A percentile compares a stretch with the other conserved stretches of the same genome.
These are phyloP conservation scores for Avena sativa DNA, from an alignment of 176 grass and related monocot species.

Conservation along the genomic window DNA sequence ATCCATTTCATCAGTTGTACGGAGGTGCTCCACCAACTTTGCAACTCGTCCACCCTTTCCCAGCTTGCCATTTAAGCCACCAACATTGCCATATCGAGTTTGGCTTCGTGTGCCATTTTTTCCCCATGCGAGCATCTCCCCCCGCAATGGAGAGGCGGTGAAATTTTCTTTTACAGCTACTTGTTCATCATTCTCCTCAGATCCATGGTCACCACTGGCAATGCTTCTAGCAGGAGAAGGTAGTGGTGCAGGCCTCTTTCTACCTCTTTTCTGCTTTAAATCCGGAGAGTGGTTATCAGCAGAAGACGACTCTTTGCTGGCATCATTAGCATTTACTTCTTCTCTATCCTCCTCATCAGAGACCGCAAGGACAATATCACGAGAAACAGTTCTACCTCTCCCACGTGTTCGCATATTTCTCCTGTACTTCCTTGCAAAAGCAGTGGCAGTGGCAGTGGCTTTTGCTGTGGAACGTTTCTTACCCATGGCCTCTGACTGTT, in stretches of 20 bases:
- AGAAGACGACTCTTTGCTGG: conserved; percentile 65
- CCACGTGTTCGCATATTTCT: conserved; percentile 59
- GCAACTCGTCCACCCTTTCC: conserved; percentile 59
- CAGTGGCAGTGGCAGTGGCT: conserved; percentile 42
- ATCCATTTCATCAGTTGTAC: conserved; percentile 60
- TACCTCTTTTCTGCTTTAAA: conserved; percentile 61
- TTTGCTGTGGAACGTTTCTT: conserved; percentile 65
- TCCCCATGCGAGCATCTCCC: conserved; percentile 83
- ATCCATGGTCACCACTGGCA: conserved; percentile 49
- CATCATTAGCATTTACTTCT: conserved; percentile 65
- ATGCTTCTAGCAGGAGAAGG: conserved; percentile 63
- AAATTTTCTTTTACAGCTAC: conserved; percentile 59
- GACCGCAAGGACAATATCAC: conserved; percentile 41
- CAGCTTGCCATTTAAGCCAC: conserved; percentile 61
- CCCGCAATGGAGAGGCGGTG: conserved; percentile 59
- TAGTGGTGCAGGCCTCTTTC: conserved; percentile 46
- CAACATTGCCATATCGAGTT: conserved; percentile 63
- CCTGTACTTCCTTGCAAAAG: conserved; percentile 64
- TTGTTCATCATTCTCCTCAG: conserved; percentile 61
- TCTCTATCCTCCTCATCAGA: conserved; percentile 74
- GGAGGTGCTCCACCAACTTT: conserved; percentile 73
- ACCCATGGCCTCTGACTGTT: conserved; percentile 68
- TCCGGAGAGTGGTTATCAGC: conserved; percentile 70
- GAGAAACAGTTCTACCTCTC: conserved; percentile 48
- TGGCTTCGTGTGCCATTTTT: conserved; percentile 89